phyloP scores from a whole-genome alignment of 495 filamentous ascomycete genomes.

The Penicillium maclennaniae region DNA sequence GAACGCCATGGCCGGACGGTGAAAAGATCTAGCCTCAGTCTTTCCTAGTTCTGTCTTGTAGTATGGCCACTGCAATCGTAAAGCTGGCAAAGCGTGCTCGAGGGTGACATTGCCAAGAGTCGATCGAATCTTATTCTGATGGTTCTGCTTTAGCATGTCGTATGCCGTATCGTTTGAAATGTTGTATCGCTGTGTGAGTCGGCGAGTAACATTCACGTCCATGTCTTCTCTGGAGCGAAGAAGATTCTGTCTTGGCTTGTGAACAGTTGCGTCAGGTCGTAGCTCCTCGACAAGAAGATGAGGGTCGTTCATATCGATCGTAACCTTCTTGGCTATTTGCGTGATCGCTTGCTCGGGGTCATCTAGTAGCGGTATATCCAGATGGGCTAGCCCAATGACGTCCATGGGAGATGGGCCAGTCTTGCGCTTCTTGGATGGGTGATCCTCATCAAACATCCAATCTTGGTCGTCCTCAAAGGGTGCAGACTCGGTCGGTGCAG shows the following conservation, averaged over 20 bases:
- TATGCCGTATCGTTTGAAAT: conserved; percentile 95
- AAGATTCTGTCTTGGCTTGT: conserved; percentile 36
- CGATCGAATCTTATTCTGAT: conserved; percentile 89
- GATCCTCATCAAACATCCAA: conserved; percentile 44
- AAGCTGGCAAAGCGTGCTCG: conserved; percentile 87
- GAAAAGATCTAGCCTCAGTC: conserved; percentile 81
- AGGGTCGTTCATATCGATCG: conserved; percentile 87
- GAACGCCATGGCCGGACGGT: conserved; percentile 71
- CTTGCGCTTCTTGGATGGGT: conserved; percentile 49
- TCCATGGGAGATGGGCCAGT: conserved; percentile 38
- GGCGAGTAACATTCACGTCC: conserved; percentile 36
- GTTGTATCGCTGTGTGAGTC: conserved; percentile 78
- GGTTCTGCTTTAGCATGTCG: conserved; percentile 91
- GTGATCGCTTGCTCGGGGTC: conserved; percentile 60
- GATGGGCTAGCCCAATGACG: conserved; percentile 41
- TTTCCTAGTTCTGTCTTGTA: conserved; percentile 81
- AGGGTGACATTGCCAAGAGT: conserved; percentile 80
- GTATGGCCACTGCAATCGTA: conserved; percentile 87
- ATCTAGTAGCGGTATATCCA: conserved; percentile 52
- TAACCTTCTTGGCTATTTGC: conserved; percentile 67
- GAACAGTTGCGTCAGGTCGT: conserved; percentile 45
- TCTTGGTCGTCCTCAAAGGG: conserved; percentile 43
- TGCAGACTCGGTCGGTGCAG: conserved; percentile 11
- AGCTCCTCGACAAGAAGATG: conserved; percentile 73
- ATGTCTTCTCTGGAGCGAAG: conserved; percentile 36